phyloP scores from a whole-genome alignment of 139 green algal genomes.

The Tetratostichococcus sp. region DNA sequence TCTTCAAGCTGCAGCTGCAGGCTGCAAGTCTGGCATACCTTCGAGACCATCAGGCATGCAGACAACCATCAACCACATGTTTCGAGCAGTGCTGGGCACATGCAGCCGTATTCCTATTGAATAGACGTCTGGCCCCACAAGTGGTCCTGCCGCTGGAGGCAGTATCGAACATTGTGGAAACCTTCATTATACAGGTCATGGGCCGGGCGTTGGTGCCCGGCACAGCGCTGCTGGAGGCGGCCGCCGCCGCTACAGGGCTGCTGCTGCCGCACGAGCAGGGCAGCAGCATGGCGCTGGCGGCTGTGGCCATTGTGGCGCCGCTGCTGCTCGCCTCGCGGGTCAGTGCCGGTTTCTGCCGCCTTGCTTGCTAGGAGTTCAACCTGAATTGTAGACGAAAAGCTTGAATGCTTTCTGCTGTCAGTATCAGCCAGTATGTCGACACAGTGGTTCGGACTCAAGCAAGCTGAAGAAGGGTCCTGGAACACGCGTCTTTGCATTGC shows the following conservation, averaged over 20 bases:
- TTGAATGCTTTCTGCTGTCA: too few relatives aligned
- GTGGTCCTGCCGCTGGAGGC: too few relatives aligned
- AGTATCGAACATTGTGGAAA: too few relatives aligned
- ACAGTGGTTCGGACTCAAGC: too few relatives aligned
- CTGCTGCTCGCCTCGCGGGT: constrained; percentile 7
- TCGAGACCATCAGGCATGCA: constrained; percentile 61
- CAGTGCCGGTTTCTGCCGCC: too few relatives aligned
- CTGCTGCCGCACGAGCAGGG: background rate
- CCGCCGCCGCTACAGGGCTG: constrained; percentile 22
- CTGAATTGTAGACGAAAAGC: too few relatives aligned
- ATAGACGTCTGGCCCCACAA: too few relatives aligned
- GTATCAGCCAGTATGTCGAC: too few relatives aligned
- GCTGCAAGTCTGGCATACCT: constrained; percentile 47
- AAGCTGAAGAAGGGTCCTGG: too few relatives aligned
- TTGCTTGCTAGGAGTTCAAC: too few relatives aligned
- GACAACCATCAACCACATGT: background rate
- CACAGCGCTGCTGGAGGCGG: constrained; percentile 59
- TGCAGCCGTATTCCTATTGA: too few relatives aligned
- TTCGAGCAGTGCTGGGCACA: background rate
- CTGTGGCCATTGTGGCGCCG: constrained; percentile 11
- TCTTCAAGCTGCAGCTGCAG: constrained; percentile 26
- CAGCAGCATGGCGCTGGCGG: background rate
- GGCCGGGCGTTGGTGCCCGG: constrained; percentile 51
- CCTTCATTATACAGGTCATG: background rate
- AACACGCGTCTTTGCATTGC: too few relatives aligned